Evolutionary conservation across 139 green algal genomes (phyloP), one percentile per base, ranked within the genome.

Genomic region (Parachlorella kessleri): DNA sequence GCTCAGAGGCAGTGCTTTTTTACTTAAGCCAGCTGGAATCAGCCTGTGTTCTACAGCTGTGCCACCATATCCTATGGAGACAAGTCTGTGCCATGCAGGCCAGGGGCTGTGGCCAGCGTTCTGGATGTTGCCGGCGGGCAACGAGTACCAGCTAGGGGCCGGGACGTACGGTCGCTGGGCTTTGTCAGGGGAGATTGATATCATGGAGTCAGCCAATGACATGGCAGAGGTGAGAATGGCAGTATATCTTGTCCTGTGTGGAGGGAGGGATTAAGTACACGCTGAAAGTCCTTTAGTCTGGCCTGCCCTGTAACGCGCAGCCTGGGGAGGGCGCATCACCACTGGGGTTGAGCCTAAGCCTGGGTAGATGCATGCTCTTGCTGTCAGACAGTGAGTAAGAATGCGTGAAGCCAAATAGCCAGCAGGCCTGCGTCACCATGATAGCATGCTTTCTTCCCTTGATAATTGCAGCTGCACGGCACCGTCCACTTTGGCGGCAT

Each of bases 41-140:
- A n/a, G 5, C 70, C 32, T 48, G 38, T 33, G 72, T 55, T n/a
- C 10, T 55, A 38, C 55, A 70, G 55, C 7, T 70, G 36, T 6
- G 72, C 72, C 37, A 32, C 36, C 7, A 30, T 78, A 2, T n/a
- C 55, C 23, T 70, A 36, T 10, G 54, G 23, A 21, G 55, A n/a
- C 63, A 72, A 64, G 39, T 72, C 55, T 72, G 32, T 85, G 39
- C 32, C 72, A 33, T 10, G 28, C 35, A 26, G 78, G 83, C 10
- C 40, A 59, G 59, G 83, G 83, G 28, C 39, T 85, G 23, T 87
- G 83, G 83, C 79, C 83, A 14, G 83, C 83, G 4, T 87, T 87
- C 74, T 87, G 81, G 81, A 73, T 82, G 68, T 38, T 78, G 18
- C 63, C 80, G 3, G 54, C 40, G 3, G 54, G 66, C 8, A 77